A percentile compares a stretch with the other conserved stretches of the same genome.
Evolutionary conservation across 2,329 filamentous ascomycete genomes (phyloP).

Genomic region (Fusarium kyushuense): DNA sequence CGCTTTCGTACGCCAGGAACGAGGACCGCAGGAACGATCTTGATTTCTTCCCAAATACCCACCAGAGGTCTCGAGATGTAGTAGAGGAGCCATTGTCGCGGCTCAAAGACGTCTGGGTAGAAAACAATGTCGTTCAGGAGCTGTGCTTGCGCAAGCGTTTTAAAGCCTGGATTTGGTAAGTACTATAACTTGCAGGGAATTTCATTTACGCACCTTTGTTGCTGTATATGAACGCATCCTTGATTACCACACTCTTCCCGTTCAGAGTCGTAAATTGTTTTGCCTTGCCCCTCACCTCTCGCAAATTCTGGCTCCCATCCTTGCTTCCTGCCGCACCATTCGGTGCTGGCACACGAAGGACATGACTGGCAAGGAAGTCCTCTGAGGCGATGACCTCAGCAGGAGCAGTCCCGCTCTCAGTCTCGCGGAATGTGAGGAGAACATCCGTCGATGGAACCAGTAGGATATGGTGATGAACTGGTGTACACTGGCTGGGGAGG

Average conservation of each 20-base stretch:
- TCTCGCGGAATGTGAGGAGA: constrained; percentile 87
- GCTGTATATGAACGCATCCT: constrained; percentile 91
- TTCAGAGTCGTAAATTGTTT: constrained; percentile 95
- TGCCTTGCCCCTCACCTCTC: constrained; percentile 91
- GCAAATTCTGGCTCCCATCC: constrained; percentile 72
- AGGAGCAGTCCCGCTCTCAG: constrained; percentile 81
- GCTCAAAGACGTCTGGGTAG: constrained; percentile 89
- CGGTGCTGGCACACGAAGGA: constrained; percentile 81
- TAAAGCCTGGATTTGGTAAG: constrained; percentile 76
- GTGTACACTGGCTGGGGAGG: constrained; percentile 89
- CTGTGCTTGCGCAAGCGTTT: constrained; percentile 88
- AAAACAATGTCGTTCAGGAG: constrained; percentile 86
- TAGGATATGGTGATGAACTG: constrained; percentile 90
- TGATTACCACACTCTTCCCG: constrained; percentile 91
- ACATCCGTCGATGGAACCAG: constrained; percentile 95
- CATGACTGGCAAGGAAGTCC: constrained; percentile 97
- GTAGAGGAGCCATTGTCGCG: constrained; percentile 95
- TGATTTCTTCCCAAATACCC: constrained; percentile 82
- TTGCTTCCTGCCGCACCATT: constrained; percentile 64
- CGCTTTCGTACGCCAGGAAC: constrained; percentile 59
- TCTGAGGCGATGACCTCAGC: constrained; percentile 87
- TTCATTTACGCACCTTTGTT: constrained; percentile 79
- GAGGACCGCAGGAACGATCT: constrained; percentile 75
- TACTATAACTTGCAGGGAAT: constrained; percentile 13
- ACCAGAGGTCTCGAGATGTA: constrained; percentile 92